These are phyloP conservation scores for Solanum virginianum DNA, from an alignment of 257 asterid genomes.

Conservation along the genomic window DNA sequence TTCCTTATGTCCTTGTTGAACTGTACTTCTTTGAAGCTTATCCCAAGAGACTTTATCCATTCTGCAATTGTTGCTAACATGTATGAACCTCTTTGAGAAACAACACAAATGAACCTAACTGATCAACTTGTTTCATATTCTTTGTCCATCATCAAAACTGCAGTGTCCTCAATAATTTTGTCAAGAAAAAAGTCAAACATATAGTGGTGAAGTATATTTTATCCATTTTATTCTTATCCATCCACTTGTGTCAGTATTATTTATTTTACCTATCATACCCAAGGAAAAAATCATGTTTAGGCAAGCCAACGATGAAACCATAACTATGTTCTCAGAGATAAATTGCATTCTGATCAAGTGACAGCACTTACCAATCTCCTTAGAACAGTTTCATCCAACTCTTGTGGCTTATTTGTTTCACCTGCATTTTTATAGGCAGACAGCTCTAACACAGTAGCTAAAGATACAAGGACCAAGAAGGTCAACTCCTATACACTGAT, in stretches of 20 bases:
- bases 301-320: not conserved
- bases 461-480: not conserved
- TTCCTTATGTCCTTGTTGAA: no score
- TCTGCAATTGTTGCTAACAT: no score
- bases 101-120: no score
- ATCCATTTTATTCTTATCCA: not conserved
- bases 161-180: no score
- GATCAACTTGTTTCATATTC: no score
- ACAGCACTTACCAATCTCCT: conserved; percentile 85
- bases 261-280: not conserved
- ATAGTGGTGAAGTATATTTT: not conserved
- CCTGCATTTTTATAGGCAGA: conserved; percentile 44
- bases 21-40: no score
- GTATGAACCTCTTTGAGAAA: no score
- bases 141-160: no score
- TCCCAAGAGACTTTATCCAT: no score
- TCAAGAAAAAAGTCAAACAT: no score
- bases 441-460: not conserved
- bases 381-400: conserved; percentile 96
- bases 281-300: not conserved
- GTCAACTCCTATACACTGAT: not conserved
- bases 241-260: not conserved
- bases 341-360: no score
- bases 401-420: conserved; percentile 98
- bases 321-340: not conserved